A percentile compares a stretch with the other conserved stretches of the same genome.
These are phyloP conservation scores for Lactifluus hygrophoroides DNA, from an alignment of 768 basidiomycete genomes.

Conservation along the genomic window DNA sequence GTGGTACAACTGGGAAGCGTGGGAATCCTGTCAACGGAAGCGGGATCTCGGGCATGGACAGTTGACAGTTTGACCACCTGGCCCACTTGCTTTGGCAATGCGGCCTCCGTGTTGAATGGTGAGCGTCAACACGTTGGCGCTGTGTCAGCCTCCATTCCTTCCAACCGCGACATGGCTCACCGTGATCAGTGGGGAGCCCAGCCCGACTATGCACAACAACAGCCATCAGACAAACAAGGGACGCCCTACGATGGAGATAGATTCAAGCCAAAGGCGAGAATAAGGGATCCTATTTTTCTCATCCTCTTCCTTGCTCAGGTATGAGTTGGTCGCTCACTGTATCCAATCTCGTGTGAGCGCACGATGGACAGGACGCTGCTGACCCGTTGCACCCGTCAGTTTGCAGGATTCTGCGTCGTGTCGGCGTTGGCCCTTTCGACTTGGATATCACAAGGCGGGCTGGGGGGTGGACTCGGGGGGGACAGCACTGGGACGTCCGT, in stretches of 20 bases:
- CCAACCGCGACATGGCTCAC: not conserved
- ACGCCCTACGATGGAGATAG: conserved; percentile 52
- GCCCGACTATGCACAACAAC: not conserved
- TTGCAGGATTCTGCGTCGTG: conserved; percentile 59
- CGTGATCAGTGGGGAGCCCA: conserved; percentile 1
- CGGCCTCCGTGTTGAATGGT: no score
- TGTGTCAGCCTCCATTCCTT: not conserved
- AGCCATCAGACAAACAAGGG: conserved; percentile 28
- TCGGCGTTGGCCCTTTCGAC: conserved; percentile 55
- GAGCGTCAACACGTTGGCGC: no score
- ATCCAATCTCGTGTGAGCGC: not conserved
- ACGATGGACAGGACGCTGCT: not conserved
- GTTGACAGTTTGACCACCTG: no score
- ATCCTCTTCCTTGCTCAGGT: conserved; percentile 68
- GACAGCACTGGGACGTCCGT: conserved; percentile 43
- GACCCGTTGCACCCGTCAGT: no score
- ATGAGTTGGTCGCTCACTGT: not conserved
- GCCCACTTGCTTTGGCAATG: not conserved
- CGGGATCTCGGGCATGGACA: not conserved
- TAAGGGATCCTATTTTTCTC: conserved; percentile 68
- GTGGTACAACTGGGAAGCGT: not conserved
- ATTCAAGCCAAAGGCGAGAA: conserved; percentile 56
- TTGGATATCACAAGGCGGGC: conserved; percentile 56
- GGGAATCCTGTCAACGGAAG: not conserved
- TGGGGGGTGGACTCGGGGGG: conserved; percentile 62